These are phyloP conservation scores for Papilionanthe hybrid DNA, from an alignment of 116 monocot species.

Conservation along the genomic window DNA sequence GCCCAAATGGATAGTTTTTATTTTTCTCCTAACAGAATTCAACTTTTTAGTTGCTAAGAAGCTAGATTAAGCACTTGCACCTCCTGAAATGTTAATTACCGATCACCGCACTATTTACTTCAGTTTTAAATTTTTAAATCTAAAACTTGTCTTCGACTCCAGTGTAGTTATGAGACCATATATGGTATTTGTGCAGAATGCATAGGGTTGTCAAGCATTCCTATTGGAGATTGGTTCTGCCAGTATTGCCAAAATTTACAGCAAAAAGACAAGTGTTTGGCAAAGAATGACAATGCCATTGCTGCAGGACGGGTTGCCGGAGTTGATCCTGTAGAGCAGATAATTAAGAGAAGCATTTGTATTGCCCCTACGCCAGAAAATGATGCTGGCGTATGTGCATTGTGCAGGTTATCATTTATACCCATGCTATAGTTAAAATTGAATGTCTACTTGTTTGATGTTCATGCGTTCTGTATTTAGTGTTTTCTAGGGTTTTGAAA, in stretches of 20 bases:
- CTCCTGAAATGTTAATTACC: background rate
- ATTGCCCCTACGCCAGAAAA: slow-evolving; percentile 54
- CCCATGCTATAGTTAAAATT: background rate
- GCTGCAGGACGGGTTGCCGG: slow-evolving; percentile 73
- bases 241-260: slow-evolving; percentile 56
- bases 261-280: slow-evolving; percentile 54
- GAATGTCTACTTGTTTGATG: background rate
- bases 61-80: background rate
- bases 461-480: background rate
- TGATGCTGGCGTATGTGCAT: slow-evolving; percentile 59
- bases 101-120: background rate
- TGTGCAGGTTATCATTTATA: slow-evolving; percentile 66
- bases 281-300: slow-evolving; percentile 69
- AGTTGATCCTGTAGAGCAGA: slow-evolving; percentile 76
- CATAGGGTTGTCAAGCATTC: slow-evolving; percentile 52
- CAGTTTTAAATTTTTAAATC: background rate
- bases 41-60: background rate
- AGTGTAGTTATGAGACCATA: background rate
- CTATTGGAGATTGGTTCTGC: slow-evolving; percentile 65
- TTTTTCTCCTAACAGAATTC: background rate
- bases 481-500: background rate
- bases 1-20: background rate
- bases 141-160: background rate
- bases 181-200: slow-evolving; percentile 50
- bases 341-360: slow-evolving; percentile 65